Evolutionary conservation across 805 yeast genomes (phyloP).

Genomic region (Schizosaccharomyces octosporus): DNA sequence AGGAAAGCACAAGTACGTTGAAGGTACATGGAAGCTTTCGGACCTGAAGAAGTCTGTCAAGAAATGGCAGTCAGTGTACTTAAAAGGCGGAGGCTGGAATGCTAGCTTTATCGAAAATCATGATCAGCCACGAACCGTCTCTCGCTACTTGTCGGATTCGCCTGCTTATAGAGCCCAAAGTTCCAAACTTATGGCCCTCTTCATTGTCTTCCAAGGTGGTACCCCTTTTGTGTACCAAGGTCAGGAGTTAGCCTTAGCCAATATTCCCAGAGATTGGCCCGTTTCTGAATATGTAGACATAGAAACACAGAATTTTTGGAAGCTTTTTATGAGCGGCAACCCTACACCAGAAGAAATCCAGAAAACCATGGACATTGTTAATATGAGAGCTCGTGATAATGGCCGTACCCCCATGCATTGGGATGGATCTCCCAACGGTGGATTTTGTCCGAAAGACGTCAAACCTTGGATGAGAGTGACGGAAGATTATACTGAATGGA

Average conservation of each 20-base stretch:
- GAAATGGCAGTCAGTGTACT: constrained; percentile 6
- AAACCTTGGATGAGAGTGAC: constrained; percentile 30
- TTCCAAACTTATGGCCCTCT: constrained; percentile 25
- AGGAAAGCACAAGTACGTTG: background rate
- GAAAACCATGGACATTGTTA: background rate
- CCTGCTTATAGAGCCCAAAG: constrained; percentile 16
- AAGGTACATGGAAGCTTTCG: background rate
- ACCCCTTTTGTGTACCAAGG: constrained; percentile 34
- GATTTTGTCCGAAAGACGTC: constrained; percentile 19
- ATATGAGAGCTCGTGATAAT: constrained; percentile 22
- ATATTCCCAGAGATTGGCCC: constrained; percentile 17
- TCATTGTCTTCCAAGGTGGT: constrained; percentile 27
- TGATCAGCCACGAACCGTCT: constrained; percentile 30
- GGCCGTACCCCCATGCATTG: constrained; percentile 36
- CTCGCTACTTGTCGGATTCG: constrained; percentile 26
- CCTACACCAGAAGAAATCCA: constrained; percentile 8
- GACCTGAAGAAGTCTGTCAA: constrained; percentile 6
- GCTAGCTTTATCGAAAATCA: constrained; percentile 33
- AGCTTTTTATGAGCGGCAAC: constrained; percentile 9
- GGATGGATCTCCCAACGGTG: constrained; percentile 21
- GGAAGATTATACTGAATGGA: constrained; percentile 23
- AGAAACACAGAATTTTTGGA: constrained; percentile 21
- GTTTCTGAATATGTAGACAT: constrained; percentile 28
- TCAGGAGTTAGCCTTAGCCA: constrained; percentile 21
- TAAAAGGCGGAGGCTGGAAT: constrained; percentile 29